A percentile compares a stretch with the other conserved stretches of the same genome.
phyloP scores from a whole-genome alignment of 805 yeast genomes.

The Candida krabiensis region DNA sequence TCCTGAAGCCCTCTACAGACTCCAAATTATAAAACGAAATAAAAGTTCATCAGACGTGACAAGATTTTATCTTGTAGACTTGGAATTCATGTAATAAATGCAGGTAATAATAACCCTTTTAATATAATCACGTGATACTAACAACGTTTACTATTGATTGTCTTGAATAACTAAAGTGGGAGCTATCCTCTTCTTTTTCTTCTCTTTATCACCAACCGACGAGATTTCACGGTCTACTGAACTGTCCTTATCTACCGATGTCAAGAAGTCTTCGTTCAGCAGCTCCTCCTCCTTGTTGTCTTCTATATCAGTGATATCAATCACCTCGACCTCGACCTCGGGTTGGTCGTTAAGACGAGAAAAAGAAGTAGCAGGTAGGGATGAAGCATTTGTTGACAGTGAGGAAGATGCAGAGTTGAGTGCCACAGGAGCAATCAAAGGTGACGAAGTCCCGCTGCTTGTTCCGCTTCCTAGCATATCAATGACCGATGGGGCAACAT shows the following conservation, averaged over 20 bases:
- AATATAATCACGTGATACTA: no score
- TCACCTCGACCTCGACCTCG: conserved; percentile 16
- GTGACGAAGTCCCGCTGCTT: conserved; percentile 4
- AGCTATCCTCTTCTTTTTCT: not conserved
- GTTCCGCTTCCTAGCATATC: conserved; percentile 10
- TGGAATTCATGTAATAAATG: no score
- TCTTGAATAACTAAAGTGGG: no score
- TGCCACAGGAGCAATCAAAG: conserved; percentile 6
- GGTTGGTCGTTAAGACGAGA: conserved; percentile 6
- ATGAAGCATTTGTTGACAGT: conserved; percentile 8
- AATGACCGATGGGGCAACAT: conserved; percentile 12
- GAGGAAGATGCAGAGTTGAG: conserved; percentile 12
- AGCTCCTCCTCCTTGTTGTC: conserved; percentile 13
- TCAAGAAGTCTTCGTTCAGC: conserved; percentile 1
- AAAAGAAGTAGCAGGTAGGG: conserved; percentile 15
- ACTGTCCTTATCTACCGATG: not conserved
- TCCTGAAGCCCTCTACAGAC: no score
- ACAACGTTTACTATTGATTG: no score
- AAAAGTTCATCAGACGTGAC: no score
- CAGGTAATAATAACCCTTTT: no score
- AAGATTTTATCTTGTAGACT: no score
- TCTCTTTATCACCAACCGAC: conserved; percentile 1
- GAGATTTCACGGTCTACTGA: not conserved
- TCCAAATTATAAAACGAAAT: no score
- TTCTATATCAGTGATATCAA: conserved; percentile 20